Conservation (phyloP, 1,139 yeast species). For the Candida buenavistaensis region DNA sequence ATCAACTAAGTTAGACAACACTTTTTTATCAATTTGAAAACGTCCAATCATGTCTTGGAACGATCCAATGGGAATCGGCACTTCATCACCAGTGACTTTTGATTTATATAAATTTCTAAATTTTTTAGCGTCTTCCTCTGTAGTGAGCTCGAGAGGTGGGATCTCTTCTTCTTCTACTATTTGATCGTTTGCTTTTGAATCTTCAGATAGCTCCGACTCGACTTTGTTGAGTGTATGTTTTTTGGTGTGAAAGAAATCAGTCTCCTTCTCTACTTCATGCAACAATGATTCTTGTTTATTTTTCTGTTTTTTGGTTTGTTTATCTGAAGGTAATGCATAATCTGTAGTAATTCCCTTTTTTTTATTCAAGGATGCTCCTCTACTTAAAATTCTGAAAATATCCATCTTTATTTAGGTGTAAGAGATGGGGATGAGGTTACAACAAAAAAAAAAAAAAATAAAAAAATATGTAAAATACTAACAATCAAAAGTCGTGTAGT, state of each 20-base stretch:
- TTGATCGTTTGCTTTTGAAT: conserved; percentile 13
- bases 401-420: conserved; percentile 58
- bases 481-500: too few species aligned
- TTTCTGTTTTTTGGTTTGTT: conserved; percentile 18
- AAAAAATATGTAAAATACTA: too few species aligned
- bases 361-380: conserved; percentile 81
- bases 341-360: conserved; percentile 44
- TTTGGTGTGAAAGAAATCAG: conserved; percentile 70
- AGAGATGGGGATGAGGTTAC: not conserved
- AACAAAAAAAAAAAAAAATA: too few species aligned
- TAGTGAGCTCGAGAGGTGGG: conserved; percentile 49
- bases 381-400: conserved; percentile 75
- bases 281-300: conserved; percentile 38
- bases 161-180: conserved; percentile 23
- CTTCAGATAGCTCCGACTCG: conserved; percentile 18
- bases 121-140: conserved; percentile 54
- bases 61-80: conserved; percentile 86
- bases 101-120: conserved; percentile 58
- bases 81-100: conserved; percentile 73
- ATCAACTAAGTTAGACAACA: conserved; percentile 64
- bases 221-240: conserved; percentile 26
- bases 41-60: conserved; percentile 76
- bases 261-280: conserved; percentile 55
- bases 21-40: conserved; percentile 61
- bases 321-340: conserved; percentile 38